A percentile compares a stretch with the other conserved stretches of the same genome.
These are phyloP conservation scores for Penicillium brevicompactum DNA, from an alignment of 2,329 filamentous ascomycete species.

Conservation along the genomic window DNA sequence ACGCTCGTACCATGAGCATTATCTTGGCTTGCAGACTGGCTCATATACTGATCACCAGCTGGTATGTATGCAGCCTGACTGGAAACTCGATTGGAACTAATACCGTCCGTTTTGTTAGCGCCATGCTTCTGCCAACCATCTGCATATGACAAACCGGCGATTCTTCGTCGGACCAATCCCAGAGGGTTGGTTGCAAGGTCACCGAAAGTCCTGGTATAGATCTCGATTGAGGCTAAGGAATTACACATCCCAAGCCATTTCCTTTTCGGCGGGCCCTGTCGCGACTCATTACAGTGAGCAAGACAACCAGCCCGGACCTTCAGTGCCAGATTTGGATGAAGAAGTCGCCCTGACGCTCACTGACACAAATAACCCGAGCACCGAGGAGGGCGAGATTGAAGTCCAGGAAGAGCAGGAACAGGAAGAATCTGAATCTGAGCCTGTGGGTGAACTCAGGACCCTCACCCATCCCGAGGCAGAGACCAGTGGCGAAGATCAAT, in stretches of 20 bases:
- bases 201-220: conserved; percentile 66
- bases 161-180: conserved; percentile 69
- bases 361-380: conserved; percentile 15
- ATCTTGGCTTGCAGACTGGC: conserved; percentile 46
- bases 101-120: conserved; percentile 41
- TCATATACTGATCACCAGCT: conserved; percentile 59
- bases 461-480: conserved; percentile 27
- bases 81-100: conserved; percentile 4
- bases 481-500: conserved; percentile 7
- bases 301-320: conserved; percentile 28
- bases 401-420: conserved; percentile 10
- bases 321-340: conserved; percentile 14
- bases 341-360: conserved; percentile 19
- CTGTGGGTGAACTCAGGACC: conserved; percentile 23
- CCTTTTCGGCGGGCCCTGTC: conserved; percentile 55
- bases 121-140: conserved; percentile 63
- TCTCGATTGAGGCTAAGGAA: conserved; percentile 45
- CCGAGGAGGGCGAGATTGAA: conserved; percentile 12
- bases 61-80: conserved; percentile 37
- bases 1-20: conserved; percentile 24
- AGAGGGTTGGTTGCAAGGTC: conserved; percentile 64
- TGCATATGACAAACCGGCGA: conserved; percentile 63
- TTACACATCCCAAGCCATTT: conserved; percentile 51
- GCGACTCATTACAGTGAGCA: conserved; percentile 45
- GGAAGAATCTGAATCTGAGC: conserved; percentile 14